These are phyloP conservation scores for Rhododendron vialii DNA, from an alignment of 148 eudicot genomes.

Conservation along the genomic window DNA sequence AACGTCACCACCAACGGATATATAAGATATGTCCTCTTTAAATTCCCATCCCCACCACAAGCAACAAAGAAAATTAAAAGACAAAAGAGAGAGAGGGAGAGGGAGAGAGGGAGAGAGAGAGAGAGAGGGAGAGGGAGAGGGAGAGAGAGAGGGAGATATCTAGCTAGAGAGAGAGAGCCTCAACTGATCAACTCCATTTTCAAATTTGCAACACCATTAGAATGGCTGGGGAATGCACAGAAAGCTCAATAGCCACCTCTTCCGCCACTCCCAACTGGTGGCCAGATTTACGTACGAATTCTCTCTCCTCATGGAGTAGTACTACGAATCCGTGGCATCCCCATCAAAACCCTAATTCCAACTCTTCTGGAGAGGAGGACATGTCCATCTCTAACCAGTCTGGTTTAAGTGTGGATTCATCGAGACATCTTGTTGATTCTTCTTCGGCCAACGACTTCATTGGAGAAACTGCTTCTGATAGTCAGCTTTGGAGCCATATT, in stretches of 20 bases:
- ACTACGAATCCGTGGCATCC: constrained; percentile 6
- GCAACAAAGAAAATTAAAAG: neutral
- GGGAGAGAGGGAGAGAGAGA: neutral
- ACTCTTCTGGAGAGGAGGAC: constrained; percentile 25
- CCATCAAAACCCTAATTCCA: constrained; percentile 20
- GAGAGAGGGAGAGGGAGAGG: neutral
- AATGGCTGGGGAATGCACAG: constrained; percentile 23
- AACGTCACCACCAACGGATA: constrained; percentile 1
- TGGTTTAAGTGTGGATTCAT: constrained; percentile 17
- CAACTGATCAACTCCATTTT: neutral
- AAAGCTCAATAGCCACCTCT: constrained; percentile 14
- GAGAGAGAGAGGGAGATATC: too few relatives aligned
- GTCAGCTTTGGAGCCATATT: constrained; percentile 26
- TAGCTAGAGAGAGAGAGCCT: neutral
- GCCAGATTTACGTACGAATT: constrained; percentile 16
- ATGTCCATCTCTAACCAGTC: constrained; percentile 26
- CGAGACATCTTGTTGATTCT: constrained; percentile 14
- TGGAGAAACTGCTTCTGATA: constrained; percentile 23
- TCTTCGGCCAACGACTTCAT: constrained; percentile 13
- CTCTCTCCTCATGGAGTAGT: constrained; percentile 18
- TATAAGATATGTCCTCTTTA: neutral
- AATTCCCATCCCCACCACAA: constrained; percentile 5
- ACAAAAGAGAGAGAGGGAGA: neutral
- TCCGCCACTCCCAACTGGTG: constrained; percentile 16
- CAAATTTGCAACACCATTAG: neutral